phyloP scores from a whole-genome alignment of 257 asterid genomes.

The Nyctanthes arbortristis region DNA sequence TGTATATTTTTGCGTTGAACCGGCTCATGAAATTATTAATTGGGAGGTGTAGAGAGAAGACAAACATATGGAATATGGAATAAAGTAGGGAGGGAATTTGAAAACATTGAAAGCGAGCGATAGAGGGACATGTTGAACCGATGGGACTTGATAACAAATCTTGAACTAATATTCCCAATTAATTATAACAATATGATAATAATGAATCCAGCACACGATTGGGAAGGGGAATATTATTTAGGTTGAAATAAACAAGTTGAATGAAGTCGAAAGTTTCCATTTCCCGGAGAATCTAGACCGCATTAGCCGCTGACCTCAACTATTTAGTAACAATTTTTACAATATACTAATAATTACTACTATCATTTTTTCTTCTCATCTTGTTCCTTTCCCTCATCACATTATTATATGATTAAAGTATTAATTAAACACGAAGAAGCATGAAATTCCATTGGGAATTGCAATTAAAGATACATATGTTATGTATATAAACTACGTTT shows the following conservation, averaged over 20 bases:
- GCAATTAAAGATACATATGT: too few relatives aligned
- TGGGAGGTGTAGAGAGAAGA: slow-evolving; percentile 34
- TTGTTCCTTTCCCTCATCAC: slow-evolving; percentile 32
- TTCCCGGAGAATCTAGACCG: slow-evolving; percentile 94
- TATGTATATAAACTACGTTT: too few relatives aligned
- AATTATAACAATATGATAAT: background rate
- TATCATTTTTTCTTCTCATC: slow-evolving; percentile 38
- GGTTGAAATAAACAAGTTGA: slow-evolving; percentile 34
- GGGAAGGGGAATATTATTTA: slow-evolving; percentile 27
- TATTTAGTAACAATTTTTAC: slow-evolving; percentile 32
- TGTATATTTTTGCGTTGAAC: too few relatives aligned
- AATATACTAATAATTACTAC: too few relatives aligned
- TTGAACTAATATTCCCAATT: slow-evolving; percentile 13
- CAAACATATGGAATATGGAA: slow-evolving; percentile 50
- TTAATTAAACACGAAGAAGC: slow-evolving; percentile 6
- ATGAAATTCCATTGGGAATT: slow-evolving; percentile 27
- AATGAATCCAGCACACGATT: slow-evolving; percentile 39
- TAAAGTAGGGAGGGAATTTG: slow-evolving; percentile 26
- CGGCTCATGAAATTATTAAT: too few relatives aligned
- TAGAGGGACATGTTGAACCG: slow-evolving; percentile 38
- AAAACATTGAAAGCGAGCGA: slow-evolving; percentile 29
- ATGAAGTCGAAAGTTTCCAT: slow-evolving; percentile 42
- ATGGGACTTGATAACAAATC: slow-evolving; percentile 9
- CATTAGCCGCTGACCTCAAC: slow-evolving; percentile 87
- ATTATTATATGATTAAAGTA: slow-evolving; percentile 28